Evolutionary conservation across 306 rosid genomes (phyloP).

Genomic region (Morella rubra): DNA sequence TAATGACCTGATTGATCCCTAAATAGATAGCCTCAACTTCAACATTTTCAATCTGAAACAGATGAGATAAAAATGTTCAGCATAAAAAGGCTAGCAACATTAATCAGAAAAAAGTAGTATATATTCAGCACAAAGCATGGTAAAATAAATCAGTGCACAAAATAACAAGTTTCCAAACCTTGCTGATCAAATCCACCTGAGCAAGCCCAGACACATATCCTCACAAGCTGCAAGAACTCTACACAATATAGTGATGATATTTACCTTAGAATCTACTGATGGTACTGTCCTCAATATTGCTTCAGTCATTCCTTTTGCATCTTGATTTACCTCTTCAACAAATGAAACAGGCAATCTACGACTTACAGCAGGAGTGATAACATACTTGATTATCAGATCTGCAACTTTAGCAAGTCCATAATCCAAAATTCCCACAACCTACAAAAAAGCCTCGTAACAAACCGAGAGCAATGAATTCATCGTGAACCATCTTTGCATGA

Average conservation of each 20-base stretch:
- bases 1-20: conserved; percentile 53
- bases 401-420: conserved; percentile 91
- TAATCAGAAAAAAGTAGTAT: conserved; percentile 13
- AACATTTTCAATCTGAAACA: conserved; percentile 53
- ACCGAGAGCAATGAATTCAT: conserved; percentile 14
- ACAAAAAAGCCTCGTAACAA: conserved; percentile 16
- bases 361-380: conserved; percentile 55
- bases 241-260: conserved; percentile 10
- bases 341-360: conserved; percentile 48
- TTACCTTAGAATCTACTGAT: conserved; percentile 54
- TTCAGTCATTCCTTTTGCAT: conserved; percentile 29
- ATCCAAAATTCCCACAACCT: conserved; percentile 82
- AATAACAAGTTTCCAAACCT: neutral
- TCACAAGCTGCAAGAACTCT: neutral
- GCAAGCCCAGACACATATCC: conserved; percentile 10
- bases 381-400: conserved; percentile 76
- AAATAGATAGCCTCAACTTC: conserved; percentile 71
- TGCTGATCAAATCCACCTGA: conserved; percentile 13
- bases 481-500: neutral
- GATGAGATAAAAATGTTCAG: too few species aligned
- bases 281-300: conserved; percentile 60
- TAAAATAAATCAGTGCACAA: conserved; percentile 4
- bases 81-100: too few species aligned
- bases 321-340: conserved; percentile 53
- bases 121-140: neutral